Evolutionary conservation across 2,329 filamentous ascomycete species (phyloP).

Genomic region (Verticillium nubilum): DNA sequence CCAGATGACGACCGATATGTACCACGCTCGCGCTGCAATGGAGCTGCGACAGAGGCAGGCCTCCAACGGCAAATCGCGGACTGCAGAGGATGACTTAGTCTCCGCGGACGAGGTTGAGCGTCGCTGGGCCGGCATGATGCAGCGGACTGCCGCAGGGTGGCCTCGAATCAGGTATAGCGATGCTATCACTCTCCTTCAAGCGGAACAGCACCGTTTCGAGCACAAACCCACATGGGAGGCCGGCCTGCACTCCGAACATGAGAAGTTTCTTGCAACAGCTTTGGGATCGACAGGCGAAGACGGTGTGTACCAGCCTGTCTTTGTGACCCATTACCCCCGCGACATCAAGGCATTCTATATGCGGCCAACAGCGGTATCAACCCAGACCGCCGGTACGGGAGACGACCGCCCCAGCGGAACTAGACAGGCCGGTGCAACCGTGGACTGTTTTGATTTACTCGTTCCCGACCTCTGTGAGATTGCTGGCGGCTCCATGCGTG

Average conservation of each 20-base stretch:
- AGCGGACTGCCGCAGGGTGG: slow-evolving; percentile 48
- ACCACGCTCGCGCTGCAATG: slow-evolving; percentile 32
- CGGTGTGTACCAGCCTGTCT: slow-evolving; percentile 60
- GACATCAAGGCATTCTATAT: slow-evolving; percentile 84
- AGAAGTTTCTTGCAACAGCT: slow-evolving; percentile 73
- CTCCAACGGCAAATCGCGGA: slow-evolving; percentile 10
- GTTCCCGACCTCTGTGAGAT: slow-evolving; percentile 83
- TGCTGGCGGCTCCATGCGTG: slow-evolving; percentile 83
- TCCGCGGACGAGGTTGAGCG: slow-evolving; percentile 47
- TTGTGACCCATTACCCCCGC: slow-evolving; percentile 90
- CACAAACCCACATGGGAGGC: slow-evolving; percentile 64
- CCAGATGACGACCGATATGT: slow-evolving; percentile 35
- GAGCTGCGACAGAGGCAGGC: slow-evolving; percentile 31
- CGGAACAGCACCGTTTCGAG: slow-evolving; percentile 58
- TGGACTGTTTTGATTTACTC: slow-evolving; percentile 86
- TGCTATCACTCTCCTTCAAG: slow-evolving; percentile 64
- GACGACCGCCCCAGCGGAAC: neutral
- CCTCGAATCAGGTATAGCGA: slow-evolving; percentile 77
- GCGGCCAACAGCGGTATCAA: slow-evolving; percentile 27
- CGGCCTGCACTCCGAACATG: slow-evolving; percentile 85
- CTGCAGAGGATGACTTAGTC: slow-evolving; percentile 30
- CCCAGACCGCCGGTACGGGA: neutral
- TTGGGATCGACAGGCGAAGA: slow-evolving; percentile 47
- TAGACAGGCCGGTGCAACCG: slow-evolving; percentile 44
- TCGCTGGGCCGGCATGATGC: slow-evolving; percentile 68